Percentiles rank a stretch among this genome's conserved stretches.
Evolutionary conservation across 2,329 filamentous ascomycete genomes (phyloP).

Genomic region (Sarocladium brachiariae): DNA sequence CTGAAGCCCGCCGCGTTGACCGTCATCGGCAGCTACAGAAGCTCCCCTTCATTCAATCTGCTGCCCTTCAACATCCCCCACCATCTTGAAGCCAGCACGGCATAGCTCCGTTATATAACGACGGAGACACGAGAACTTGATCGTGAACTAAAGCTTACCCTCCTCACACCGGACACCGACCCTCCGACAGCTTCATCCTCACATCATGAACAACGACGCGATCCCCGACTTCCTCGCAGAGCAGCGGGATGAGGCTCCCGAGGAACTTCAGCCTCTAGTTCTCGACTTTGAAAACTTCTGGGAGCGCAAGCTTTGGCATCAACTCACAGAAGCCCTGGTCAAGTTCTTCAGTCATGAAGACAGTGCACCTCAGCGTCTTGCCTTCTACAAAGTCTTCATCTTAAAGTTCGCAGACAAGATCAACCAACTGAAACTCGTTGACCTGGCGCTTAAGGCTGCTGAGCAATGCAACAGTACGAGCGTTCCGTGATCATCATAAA

Average conservation of each 20-base stretch:
- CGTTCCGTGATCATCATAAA: too few relatives aligned
- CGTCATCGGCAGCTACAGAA: constrained; percentile 8
- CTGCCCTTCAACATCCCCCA: background rate
- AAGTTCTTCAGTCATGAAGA: constrained; percentile 79
- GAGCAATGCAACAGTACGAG: constrained; percentile 69
- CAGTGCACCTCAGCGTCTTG: constrained; percentile 77
- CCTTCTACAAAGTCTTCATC: constrained; percentile 91
- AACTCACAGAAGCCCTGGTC: constrained; percentile 84
- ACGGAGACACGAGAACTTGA: too few relatives aligned
- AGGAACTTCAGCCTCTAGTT: constrained; percentile 81
- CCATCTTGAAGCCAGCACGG: background rate
- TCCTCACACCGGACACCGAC: too few relatives aligned
- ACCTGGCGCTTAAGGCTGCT: constrained; percentile 79
- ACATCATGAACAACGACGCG: constrained; percentile 71
- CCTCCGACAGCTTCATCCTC: too few relatives aligned
- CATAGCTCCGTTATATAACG: background rate
- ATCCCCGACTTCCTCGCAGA: constrained; percentile 89
- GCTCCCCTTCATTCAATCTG: constrained; percentile 1
- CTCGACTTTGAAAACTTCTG: constrained; percentile 92
- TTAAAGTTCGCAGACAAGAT: constrained; percentile 97
- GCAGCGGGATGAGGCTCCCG: constrained; percentile 80
- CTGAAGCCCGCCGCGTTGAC: constrained; percentile 10
- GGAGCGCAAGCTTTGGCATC: constrained; percentile 99
- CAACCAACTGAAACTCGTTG: constrained; percentile 96
- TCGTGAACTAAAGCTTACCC: too few relatives aligned